These are phyloP conservation scores for Euphorbia pulcherrima DNA, from an alignment of 345 rosid species.

Conservation along the genomic window DNA sequence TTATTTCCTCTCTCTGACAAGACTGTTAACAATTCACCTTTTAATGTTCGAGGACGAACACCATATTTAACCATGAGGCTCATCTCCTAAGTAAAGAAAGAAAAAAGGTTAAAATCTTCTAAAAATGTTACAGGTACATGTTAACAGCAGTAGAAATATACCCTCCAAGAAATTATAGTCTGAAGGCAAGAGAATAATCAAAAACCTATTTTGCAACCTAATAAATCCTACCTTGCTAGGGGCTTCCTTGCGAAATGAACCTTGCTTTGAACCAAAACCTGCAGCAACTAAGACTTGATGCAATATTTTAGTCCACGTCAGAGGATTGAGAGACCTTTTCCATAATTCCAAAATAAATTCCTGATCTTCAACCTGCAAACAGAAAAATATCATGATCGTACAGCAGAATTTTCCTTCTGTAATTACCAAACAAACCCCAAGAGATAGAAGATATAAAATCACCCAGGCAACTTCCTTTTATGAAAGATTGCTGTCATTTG, in stretches of 20 bases:
- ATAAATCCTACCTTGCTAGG: constrained; percentile 56
- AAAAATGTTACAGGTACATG: not conserved
- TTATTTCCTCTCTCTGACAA: constrained; percentile 62
- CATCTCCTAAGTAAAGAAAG: constrained; percentile 54
- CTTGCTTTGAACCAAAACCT: constrained; percentile 78
- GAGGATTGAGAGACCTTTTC: constrained; percentile 79
- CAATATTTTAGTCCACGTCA: constrained; percentile 87
- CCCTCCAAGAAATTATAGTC: not conserved
- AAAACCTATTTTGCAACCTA: not conserved
- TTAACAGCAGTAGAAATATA: not conserved
- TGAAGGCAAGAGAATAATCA: not conserved
- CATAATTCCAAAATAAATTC: constrained; percentile 60
- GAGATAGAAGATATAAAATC: not conserved
- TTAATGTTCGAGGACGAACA: constrained; percentile 63
- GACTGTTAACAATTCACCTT: constrained; percentile 71
- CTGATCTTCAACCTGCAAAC: constrained; percentile 69
- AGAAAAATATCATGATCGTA: constrained; percentile 15
- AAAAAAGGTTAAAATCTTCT: not conserved
- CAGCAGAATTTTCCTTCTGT: not conserved
- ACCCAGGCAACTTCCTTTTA: not conserved
- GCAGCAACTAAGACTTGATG: constrained; percentile 82
- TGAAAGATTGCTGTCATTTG: not conserved
- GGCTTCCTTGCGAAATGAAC: constrained; percentile 44
- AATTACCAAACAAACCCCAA: not conserved
- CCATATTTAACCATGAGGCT: constrained; percentile 69